Percentiles rank a stretch among this genome's conserved stretches.
Conservation (phyloP, 1,284 basidiomycete genomes). For the Exobasidium cylindrosporum region DNA sequence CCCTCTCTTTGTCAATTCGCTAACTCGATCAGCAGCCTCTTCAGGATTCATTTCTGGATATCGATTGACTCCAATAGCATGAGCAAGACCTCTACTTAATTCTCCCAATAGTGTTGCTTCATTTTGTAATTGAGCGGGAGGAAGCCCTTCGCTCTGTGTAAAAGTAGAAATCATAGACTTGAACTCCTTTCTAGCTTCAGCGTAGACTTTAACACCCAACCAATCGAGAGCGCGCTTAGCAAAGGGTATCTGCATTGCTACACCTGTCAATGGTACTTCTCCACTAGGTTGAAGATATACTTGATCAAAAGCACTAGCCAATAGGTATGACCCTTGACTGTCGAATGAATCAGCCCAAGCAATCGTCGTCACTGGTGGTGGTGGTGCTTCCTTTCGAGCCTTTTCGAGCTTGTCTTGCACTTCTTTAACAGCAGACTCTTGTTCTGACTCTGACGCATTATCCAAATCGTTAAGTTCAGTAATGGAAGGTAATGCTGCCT, state of each 20-base stretch:
- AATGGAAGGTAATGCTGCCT: background rate
- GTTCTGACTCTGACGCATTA: background rate
- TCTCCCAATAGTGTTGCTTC: constrained; percentile 49
- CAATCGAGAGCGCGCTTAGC: constrained; percentile 55
- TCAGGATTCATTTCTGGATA: constrained; percentile 32
- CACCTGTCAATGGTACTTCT: constrained; percentile 55
- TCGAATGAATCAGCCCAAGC: constrained; percentile 57
- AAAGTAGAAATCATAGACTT: constrained; percentile 53
- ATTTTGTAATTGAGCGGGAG: constrained; percentile 40
- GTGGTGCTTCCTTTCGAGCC: constrained; percentile 4
- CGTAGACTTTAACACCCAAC: constrained; percentile 56
- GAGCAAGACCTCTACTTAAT: constrained; percentile 38
- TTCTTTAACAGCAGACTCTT: background rate
- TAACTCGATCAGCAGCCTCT: constrained; percentile 43
- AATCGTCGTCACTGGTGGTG: constrained; percentile 31
- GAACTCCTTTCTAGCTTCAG: constrained; percentile 56
- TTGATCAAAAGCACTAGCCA: constrained; percentile 57
- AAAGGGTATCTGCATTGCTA: constrained; percentile 44
- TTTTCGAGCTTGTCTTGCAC: background rate
- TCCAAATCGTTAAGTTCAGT: background rate
- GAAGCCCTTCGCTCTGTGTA: constrained; percentile 36
- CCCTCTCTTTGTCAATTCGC: constrained; percentile 50
- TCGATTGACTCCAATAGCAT: constrained; percentile 40
- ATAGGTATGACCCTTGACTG: constrained; percentile 55
- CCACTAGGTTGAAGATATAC: constrained; percentile 58